Evolutionary conservation across 176 grass and related monocot species (phyloP).

Genomic region (Oryza longistaminata): DNA sequence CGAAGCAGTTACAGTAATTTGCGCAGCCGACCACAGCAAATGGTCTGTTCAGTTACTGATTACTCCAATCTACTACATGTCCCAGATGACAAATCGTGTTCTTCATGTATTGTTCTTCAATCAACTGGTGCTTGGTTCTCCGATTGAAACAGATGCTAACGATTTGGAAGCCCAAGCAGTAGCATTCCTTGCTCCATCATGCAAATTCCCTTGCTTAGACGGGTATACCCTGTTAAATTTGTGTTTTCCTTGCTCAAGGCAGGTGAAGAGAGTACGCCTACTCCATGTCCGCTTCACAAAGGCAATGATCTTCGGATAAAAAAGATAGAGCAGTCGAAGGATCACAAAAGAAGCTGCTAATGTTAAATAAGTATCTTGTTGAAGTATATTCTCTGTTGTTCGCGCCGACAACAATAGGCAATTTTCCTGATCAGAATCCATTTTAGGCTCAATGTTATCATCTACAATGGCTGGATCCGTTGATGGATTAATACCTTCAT

Average conservation of each 20-base stretch:
- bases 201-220: conserved; percentile 53
- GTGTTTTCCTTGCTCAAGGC: conserved; percentile 43
- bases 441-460: conserved; percentile 27
- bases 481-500: conserved; percentile 49
- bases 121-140: too few relatives aligned
- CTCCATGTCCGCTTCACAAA: conserved; percentile 41
- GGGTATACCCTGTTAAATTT: conserved; percentile 36
- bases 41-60: conserved; percentile 23
- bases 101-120: too few relatives aligned
- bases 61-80: conserved; percentile 26
- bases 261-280: conserved; percentile 35
- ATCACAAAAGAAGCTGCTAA: conserved; percentile 48
- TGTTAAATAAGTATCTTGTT: conserved; percentile 56
- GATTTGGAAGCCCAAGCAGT: conserved; percentile 56
- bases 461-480: conserved; percentile 23
- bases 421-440: conserved; percentile 40
- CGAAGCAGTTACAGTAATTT: too few relatives aligned
- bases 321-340: conserved; percentile 39
- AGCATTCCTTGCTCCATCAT: conserved; percentile 45
- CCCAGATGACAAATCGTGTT: conserved; percentile 1
- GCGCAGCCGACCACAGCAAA: neutral
- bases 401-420: conserved; percentile 51
- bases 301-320: conserved; percentile 46
- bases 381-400: conserved; percentile 56
- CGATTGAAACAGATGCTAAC: conserved; percentile 51